phyloP scores from a whole-genome alignment of 805 yeast species.

The Sugiyamaella lignohabitans region DNA sequence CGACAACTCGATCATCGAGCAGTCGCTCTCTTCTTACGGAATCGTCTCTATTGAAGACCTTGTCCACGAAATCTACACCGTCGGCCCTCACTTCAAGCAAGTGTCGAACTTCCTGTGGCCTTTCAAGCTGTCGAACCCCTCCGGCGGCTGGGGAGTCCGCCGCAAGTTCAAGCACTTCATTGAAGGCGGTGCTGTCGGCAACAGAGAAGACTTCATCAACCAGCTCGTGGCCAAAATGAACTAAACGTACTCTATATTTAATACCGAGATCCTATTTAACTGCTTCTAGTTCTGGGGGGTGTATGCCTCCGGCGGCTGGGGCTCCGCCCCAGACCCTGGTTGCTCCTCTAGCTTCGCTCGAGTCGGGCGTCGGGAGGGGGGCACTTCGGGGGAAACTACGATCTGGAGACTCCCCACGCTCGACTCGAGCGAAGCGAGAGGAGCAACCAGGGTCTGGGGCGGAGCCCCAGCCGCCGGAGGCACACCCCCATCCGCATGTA shows the following conservation, averaged over 20 bases:
- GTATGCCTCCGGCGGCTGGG: not conserved
- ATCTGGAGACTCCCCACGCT: not conserved
- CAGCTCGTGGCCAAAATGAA: conserved; percentile 31
- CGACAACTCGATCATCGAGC: conserved; percentile 70
- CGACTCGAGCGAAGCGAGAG: not conserved
- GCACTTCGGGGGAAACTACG: too few species aligned
- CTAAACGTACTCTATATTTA: too few species aligned
- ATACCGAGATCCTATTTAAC: not conserved
- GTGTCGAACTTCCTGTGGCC: conserved; percentile 84
- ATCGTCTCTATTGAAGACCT: conserved; percentile 69
- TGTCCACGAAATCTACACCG: conserved; percentile 77
- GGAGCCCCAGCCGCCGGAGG: not conserved
- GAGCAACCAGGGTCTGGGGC: not conserved
- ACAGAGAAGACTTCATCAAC: conserved; percentile 76
- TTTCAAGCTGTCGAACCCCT: conserved; percentile 76
- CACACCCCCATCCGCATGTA: too few species aligned
- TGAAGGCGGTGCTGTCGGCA: conserved; percentile 83
- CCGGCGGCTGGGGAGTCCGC: conserved; percentile 75
- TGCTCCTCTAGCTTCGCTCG: too few species aligned
- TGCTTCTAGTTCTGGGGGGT: not conserved
- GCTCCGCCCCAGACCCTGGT: not conserved
- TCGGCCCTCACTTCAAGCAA: conserved; percentile 82
- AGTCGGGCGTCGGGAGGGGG: not conserved
- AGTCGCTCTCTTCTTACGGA: conserved; percentile 66
- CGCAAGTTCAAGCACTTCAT: conserved; percentile 80